phyloP scores from a whole-genome alignment of 192 early-diverging fungal genomes.

The Linnemannia exigua region DNA sequence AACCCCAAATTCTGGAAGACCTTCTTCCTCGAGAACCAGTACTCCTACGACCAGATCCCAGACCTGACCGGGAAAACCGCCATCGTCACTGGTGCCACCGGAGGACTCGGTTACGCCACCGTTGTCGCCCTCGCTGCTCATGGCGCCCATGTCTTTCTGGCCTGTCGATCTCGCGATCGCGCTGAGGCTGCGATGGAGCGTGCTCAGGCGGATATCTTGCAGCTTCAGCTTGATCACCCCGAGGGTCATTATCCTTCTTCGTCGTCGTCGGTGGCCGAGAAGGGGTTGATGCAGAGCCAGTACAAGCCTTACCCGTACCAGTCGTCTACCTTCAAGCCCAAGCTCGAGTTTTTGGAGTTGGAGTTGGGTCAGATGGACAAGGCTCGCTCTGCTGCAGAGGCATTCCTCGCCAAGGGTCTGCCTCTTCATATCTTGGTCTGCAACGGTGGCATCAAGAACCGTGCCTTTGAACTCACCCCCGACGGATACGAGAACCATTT shows the following conservation, averaged over 20 bases:
- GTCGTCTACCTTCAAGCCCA: not conserved
- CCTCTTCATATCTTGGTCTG: slow-evolving; percentile 58
- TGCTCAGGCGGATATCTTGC: slow-evolving; percentile 21
- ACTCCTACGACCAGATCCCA: slow-evolving; percentile 47
- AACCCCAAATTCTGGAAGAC: slow-evolving; percentile 30
- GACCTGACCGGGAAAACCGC: slow-evolving; percentile 56
- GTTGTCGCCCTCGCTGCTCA: slow-evolving; percentile 24
- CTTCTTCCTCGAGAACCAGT: slow-evolving; percentile 13
- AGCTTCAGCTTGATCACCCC: slow-evolving; percentile 27
- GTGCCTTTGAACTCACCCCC: slow-evolving; percentile 47
- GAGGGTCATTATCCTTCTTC: not conserved
- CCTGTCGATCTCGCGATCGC: slow-evolving; percentile 15
- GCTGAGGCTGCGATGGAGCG: slow-evolving; percentile 26
- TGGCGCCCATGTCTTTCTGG: slow-evolving; percentile 30
- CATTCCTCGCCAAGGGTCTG: slow-evolving; percentile 21
- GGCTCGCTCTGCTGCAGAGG: slow-evolving; percentile 23
- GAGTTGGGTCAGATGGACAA: slow-evolving; percentile 52
- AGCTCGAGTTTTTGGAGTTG: slow-evolving; percentile 56
- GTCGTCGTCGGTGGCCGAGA: not conserved
- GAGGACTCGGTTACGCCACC: slow-evolving; percentile 28
- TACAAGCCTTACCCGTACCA: not conserved
- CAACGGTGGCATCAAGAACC: slow-evolving; percentile 59
- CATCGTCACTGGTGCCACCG: slow-evolving; percentile 60
- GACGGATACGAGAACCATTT: slow-evolving; percentile 64
- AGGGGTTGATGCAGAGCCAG: not conserved